phyloP scores from a whole-genome alignment of 306 rosid genomes.

The Ormosia emarginata region DNA sequence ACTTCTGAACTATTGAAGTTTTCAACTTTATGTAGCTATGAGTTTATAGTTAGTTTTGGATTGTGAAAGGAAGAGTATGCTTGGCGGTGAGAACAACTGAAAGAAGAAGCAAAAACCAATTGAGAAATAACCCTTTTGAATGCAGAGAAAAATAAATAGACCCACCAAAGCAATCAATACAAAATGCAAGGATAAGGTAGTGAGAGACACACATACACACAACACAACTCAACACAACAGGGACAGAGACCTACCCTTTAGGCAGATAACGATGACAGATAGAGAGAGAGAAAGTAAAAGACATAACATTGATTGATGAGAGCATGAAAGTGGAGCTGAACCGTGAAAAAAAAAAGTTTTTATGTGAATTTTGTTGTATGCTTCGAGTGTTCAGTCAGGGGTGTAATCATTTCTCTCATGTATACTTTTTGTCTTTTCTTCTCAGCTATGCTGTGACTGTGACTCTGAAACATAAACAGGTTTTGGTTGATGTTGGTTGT shows the following conservation, averaged over 20 bases:
- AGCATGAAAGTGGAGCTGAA: conserved; percentile 44
- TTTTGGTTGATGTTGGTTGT: too few relatives aligned
- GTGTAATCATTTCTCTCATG: too few relatives aligned
- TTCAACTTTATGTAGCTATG: too few relatives aligned
- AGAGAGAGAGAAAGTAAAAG: conserved; percentile 20
- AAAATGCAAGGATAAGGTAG: conserved; percentile 27
- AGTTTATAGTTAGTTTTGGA: too few relatives aligned
- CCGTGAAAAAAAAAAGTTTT: conserved; percentile 35
- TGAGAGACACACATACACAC: conserved; percentile 22
- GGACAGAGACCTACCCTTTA: conserved; percentile 32
- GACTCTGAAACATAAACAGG: too few relatives aligned
- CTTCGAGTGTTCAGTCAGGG: too few relatives aligned
- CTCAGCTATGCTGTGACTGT: too few relatives aligned
- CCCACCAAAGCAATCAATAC: conserved; percentile 41
- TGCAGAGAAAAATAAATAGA: conserved; percentile 23
- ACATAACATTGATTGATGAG: conserved; percentile 41
- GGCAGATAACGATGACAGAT: conserved; percentile 14
- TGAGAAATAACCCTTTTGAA: neutral
- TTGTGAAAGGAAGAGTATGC: too few relatives aligned
- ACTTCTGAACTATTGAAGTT: too few relatives aligned
- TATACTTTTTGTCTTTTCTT: too few relatives aligned
- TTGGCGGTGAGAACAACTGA: conserved; percentile 26
- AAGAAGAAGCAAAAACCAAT: conserved; percentile 14
- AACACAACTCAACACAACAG: neutral
- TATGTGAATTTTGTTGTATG: too few relatives aligned